Conservation (phyloP, 306 rosid species). For the Rosa chinensis region DNA sequence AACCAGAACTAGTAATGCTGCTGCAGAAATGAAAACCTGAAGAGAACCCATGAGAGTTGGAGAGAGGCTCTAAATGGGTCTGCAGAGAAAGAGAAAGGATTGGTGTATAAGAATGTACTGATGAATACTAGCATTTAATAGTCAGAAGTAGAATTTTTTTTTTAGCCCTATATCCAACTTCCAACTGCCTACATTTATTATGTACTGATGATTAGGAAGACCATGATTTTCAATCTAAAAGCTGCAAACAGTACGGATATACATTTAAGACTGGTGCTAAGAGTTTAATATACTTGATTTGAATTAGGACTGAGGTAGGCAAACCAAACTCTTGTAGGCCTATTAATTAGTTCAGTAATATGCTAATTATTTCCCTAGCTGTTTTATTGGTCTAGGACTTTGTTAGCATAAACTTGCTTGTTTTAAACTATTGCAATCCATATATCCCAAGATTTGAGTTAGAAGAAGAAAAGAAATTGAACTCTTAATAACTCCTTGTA, state of each 20-base stretch:
- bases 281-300: not conserved
- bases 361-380: not conserved
- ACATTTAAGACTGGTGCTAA: conserved; percentile 27
- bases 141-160: not conserved
- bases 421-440: not conserved
- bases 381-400: not conserved
- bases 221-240: conserved; percentile 5
- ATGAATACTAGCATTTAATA: conserved; percentile 19
- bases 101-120: conserved; percentile 29
- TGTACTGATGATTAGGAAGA: not conserved
- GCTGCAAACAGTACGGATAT: conserved; percentile 20
- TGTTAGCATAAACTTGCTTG: not conserved
- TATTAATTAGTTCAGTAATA: not conserved
- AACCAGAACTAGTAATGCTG: conserved; percentile 34
- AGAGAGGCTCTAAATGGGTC: conserved; percentile 18
- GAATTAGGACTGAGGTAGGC: not conserved
- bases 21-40: conserved; percentile 36
- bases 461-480: not conserved
- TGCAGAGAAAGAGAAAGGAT: conserved; percentile 10
- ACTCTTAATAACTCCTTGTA: not conserved
- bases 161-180: conserved; percentile 37
- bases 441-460: not conserved
- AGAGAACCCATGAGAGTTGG: conserved; percentile 53
- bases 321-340: not conserved
- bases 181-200: conserved; percentile 72